phyloP scores from a whole-genome alignment of 148 eudicot genomes.

The Diospyros kaki region DNA sequence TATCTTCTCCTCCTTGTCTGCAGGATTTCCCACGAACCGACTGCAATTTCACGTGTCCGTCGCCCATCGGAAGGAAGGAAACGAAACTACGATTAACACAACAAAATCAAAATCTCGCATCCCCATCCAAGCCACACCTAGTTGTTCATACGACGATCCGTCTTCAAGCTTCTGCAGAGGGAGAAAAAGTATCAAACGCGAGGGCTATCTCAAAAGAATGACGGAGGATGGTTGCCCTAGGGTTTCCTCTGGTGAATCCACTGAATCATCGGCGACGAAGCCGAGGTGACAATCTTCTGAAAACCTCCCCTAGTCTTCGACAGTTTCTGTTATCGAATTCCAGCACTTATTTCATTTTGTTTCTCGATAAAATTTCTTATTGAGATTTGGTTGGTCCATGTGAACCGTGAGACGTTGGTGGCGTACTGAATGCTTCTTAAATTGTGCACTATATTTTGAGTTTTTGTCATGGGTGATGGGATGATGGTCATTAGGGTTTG shows the following conservation, averaged over 20 bases:
- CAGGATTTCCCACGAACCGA: too few relatives aligned
- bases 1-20: neutral
- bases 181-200: neutral
- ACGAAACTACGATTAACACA: neutral
- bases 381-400: neutral
- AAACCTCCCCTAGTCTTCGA: neutral
- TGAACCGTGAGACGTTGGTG: neutral
- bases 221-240: conserved; percentile 37
- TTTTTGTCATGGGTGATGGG: neutral
- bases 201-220: conserved; percentile 22
- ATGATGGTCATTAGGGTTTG: conserved; percentile 9
- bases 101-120: too few relatives aligned
- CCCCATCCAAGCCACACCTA: too few relatives aligned
- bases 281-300: conserved; percentile 34
- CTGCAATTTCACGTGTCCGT: too few relatives aligned
- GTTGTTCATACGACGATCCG: neutral
- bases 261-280: conserved; percentile 42
- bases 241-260: conserved; percentile 40
- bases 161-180: neutral
- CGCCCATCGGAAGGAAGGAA: too few relatives aligned
- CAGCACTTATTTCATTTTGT: neutral
- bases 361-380: neutral
- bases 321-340: neutral
- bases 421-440: neutral
- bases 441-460: neutral